Conservation (phyloP, 371 early-diverging fungal species). For the Dinochytrium kinnereticum region DNA sequence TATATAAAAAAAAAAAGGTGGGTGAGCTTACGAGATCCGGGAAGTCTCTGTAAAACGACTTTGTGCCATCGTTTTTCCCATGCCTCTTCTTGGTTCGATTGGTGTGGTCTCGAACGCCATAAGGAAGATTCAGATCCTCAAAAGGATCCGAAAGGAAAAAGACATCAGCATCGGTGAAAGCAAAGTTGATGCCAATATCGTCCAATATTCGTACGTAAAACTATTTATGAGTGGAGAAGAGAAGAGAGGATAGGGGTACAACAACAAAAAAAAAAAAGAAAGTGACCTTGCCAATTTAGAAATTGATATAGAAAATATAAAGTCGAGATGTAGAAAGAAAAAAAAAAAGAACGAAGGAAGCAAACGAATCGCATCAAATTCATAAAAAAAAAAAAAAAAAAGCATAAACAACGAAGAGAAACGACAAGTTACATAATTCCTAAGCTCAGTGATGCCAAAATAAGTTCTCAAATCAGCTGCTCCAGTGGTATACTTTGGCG, state of each 20-base stretch:
- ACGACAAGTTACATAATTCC: neutral
- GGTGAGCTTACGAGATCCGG: neutral
- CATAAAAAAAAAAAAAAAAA: neutral
- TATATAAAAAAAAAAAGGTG: neutral
- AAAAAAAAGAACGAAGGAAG: neutral
- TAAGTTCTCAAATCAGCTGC: neutral
- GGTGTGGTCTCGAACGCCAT: neutral
- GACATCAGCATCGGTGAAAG: slow-evolving; percentile 24
- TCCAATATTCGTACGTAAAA: slow-evolving; percentile 8
- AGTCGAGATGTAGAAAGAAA: neutral
- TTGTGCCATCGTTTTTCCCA: neutral
- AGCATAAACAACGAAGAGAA: neutral
- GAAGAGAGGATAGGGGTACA: neutral
- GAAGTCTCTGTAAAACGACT: neutral
- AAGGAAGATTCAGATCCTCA: slow-evolving; percentile 16
- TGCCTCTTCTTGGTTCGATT: neutral
- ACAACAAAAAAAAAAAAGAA: neutral
- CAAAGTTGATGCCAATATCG: slow-evolving; percentile 4
- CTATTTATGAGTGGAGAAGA: neutral
- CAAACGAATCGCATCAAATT: too few relatives aligned
- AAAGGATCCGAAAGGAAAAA: slow-evolving; percentile 20
- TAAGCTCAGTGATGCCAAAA: neutral
- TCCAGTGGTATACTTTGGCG: slow-evolving; percentile 1
- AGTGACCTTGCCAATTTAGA: neutral
- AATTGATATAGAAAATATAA: too few relatives aligned